phyloP scores from a whole-genome alignment of 1,139 yeast species.

The Debaryomyces udenii region DNA sequence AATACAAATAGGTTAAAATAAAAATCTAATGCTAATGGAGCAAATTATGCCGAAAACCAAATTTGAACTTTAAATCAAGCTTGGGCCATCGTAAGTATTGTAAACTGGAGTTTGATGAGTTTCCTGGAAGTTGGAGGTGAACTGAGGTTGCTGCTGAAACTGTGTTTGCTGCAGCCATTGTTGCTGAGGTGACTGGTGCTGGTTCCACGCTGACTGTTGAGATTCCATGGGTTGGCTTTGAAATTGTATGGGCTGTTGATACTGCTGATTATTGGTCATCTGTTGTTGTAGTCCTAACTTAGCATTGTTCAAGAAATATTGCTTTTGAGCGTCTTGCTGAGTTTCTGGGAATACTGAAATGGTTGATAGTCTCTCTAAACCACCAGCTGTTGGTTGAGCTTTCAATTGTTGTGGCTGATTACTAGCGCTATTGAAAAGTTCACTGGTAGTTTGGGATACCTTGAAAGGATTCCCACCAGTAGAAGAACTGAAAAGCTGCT shows the following conservation, averaged over 20 bases:
- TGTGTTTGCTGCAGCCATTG: constrained; percentile 11
- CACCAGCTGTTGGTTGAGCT: constrained; percentile 67
- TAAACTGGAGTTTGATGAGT: constrained; percentile 12
- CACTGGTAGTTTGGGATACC: constrained; percentile 40
- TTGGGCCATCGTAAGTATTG: constrained; percentile 31
- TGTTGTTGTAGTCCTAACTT: constrained; percentile 41
- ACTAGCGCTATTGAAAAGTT: constrained; percentile 33
- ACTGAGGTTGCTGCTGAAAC: constrained; percentile 13
- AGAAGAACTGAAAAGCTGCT: constrained; percentile 27
- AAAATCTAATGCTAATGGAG: constrained; percentile 4
- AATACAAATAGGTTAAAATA: constrained; percentile 2
- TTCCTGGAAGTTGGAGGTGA: constrained; percentile 13
- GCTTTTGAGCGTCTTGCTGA: constrained; percentile 43
- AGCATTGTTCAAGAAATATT: constrained; percentile 42
- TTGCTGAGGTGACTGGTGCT: constrained; percentile 4
- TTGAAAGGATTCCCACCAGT: constrained; percentile 54
- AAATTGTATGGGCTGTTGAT: constrained; percentile 1
- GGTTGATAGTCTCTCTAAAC: constrained; percentile 63
- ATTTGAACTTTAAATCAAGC: constrained; percentile 21
- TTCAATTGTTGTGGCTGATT: constrained; percentile 28
- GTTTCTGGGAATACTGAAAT: constrained; percentile 69
- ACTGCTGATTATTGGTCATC: constrained; percentile 23
- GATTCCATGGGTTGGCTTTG: neutral
- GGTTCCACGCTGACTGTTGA: constrained; percentile 2
- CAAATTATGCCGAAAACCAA: neutral